Conservation (phyloP, 1,139 yeast species). For the Taphrina pruni region DNA sequence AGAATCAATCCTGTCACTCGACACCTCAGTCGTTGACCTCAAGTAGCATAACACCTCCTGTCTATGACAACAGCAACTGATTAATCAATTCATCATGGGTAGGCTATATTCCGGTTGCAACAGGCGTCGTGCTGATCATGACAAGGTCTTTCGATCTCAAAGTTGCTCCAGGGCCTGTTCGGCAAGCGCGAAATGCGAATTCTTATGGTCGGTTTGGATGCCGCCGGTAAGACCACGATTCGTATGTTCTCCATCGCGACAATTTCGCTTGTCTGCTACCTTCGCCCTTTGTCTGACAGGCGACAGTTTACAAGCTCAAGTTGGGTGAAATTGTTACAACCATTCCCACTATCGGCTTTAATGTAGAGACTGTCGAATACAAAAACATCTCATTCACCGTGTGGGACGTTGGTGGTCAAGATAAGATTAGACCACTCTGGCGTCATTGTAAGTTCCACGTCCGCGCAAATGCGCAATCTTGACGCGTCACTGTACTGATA, state of each 20-base stretch:
- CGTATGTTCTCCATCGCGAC: slow-evolving; percentile 50
- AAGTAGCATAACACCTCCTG: slow-evolving; percentile 24
- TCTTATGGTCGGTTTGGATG: slow-evolving; percentile 81
- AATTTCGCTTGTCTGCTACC: neutral
- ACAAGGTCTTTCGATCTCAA: slow-evolving; percentile 79
- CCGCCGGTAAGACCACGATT: slow-evolving; percentile 61
- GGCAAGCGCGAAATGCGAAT: slow-evolving; percentile 75
- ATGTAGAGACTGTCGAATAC: slow-evolving; percentile 89
- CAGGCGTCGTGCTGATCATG: slow-evolving; percentile 1
- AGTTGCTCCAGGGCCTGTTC: slow-evolving; percentile 79
- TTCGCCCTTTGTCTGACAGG: neutral
- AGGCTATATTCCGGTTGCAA: neutral
- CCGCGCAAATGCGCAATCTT: neutral
- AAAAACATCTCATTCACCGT: slow-evolving; percentile 92
- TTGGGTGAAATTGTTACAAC: slow-evolving; percentile 93
- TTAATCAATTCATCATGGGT: slow-evolving; percentile 20
- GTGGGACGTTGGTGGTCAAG: slow-evolving; percentile 99
- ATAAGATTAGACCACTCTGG: slow-evolving; percentile 93
- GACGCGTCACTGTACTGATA: neutral
- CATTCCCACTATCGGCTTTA: slow-evolving; percentile 88
- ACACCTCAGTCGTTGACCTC: slow-evolving; percentile 21
- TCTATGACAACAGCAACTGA: slow-evolving; percentile 17
- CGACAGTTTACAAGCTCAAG: slow-evolving; percentile 52
- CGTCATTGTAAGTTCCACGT: slow-evolving; percentile 62
- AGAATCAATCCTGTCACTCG: slow-evolving; percentile 19